Evolutionary conservation across 805 yeast species (phyloP).

Genomic region (Candida gorgasii): DNA sequence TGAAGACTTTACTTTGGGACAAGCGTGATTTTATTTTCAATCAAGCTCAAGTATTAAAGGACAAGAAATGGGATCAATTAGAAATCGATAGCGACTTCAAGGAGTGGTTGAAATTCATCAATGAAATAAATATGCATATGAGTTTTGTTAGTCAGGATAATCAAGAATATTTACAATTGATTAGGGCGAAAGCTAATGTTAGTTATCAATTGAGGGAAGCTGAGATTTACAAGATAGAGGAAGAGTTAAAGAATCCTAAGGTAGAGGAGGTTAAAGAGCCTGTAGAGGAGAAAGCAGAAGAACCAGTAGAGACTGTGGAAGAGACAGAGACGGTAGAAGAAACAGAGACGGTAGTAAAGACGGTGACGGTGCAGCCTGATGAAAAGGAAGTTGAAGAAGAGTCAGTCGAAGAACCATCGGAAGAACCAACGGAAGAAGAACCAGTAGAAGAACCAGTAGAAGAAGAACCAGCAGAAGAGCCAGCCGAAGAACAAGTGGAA

Average conservation of each 20-base stretch:
- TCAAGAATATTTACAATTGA: conserved; percentile 52
- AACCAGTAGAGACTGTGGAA: conserved; percentile 20
- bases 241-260: neutral
- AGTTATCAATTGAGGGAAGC: conserved; percentile 43
- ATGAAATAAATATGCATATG: conserved; percentile 46
- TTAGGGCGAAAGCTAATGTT: conserved; percentile 45
- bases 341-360: conserved; percentile 66
- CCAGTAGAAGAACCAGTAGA: conserved; percentile 14
- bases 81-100: conserved; percentile 39
- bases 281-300: conserved; percentile 23
- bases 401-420: neutral
- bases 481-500: neutral
- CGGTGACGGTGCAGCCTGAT: conserved; percentile 57
- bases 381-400: conserved; percentile 1
- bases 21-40: conserved; percentile 53
- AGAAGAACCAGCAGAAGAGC: conserved; percentile 13
- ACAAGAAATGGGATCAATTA: conserved; percentile 12
- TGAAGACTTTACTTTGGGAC: conserved; percentile 55
- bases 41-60: conserved; percentile 22
- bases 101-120: conserved; percentile 35
- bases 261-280: neutral
- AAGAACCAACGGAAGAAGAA: neutral
- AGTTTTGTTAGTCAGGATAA: conserved; percentile 57
- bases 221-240: conserved; percentile 11
- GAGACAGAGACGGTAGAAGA: conserved; percentile 2